Base-by-base conservation (phyloP, 2,329 filamentous ascomycete genomes). In the Ceratocystis cubensis region DNA sequence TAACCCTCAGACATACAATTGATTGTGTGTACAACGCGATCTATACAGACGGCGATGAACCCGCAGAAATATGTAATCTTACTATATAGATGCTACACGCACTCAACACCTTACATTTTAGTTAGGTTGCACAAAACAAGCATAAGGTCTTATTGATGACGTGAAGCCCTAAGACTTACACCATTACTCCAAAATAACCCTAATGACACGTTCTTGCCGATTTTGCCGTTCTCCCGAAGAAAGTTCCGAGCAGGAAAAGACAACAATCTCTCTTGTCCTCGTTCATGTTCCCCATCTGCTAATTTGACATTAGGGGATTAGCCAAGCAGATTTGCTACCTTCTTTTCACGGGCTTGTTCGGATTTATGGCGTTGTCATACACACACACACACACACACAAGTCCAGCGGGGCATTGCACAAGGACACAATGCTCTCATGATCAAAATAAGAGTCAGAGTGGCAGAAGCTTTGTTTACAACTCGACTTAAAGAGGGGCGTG, bases 401-500 rank as follows among this genome's bases (percentile, higher is more conserved):
- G 10, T 41, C 13, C 20, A 53, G 56, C n/a, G 28, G 28, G 30
- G 28, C 56, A 28, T 4, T 37, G 25, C 56, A 33, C 25, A 20
- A 20, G n/a, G 28, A 5, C 56, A 59, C 28, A 37, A 6, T 37
- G 56, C 8, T 30, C 56, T 20, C 56, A 25, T 59, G 56, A 59
- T 37, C 56, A 59, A 59, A 20, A 53, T 10, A 53, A 53, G 48
- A 53, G 48, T 53, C 22, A 25, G n/a, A 41, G 15, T 59, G 28
- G 56, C 56, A 59, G 56, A 59, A 59, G 56, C 25, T 25, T 59
- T 59, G 56, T 41, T 41, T 41, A 41, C 37, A 41, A 15, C 25
- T 25, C 56, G 33, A 30, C 48, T 13, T n/a, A 2, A 15, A 33
- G 56, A n/a, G 22, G 15, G 8, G 20, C 17, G 48, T 1, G 48